Base-by-base conservation (phyloP, 371 early-diverging fungal genomes). In the Agmasoma carcini region DNA sequence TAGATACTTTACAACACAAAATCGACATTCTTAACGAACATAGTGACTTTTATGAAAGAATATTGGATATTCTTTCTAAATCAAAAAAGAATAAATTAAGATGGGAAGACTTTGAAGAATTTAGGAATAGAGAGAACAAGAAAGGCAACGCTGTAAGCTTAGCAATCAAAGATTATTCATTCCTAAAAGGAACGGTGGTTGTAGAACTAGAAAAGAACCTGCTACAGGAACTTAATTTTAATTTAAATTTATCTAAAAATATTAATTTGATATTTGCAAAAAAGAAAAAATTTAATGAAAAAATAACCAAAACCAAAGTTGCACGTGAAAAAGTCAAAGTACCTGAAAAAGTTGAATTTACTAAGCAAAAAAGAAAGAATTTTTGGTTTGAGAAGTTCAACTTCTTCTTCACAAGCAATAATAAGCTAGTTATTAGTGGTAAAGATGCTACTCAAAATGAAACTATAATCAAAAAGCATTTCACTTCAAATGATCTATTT, bases 311-410 rank as follows among this genome's bases (percentile, higher is more conserved):
- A 45, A 70, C 71, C 2, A 36, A 60, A 43, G 48, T 43, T n/a
- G 66, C 61, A 45, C 55, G 68, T 26, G 61, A 69, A 34, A 69
- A 65, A 19, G 45, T 70, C 6, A 41, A 31, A 34, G 52, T 25
- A 1, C 54, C 57, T 4, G 64, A 64, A 45, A 62, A 46, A 20
- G 43, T 37, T 11, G 38, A 33, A 40, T 45, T 69, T 2, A 33
- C 33, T 34, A 22, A 44, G n/a, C 55, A 61, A 48, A 45, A 60
- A 22, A 55, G 97, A 61, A 88, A 86, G 58, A 83, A 85, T 1
- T 86, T 81, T 43, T 98, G 97, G 97, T 98, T 98, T 78, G 99
- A 98, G 73, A 92, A 91, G 78, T 98, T 92, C 65, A 62, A 84
- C 44, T 98, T 95, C 91, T 93, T 90, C 67, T 78, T 98, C 26